Conservation (phyloP, 495 filamentous ascomycete genomes). For the Hypoxylon intermedium region DNA sequence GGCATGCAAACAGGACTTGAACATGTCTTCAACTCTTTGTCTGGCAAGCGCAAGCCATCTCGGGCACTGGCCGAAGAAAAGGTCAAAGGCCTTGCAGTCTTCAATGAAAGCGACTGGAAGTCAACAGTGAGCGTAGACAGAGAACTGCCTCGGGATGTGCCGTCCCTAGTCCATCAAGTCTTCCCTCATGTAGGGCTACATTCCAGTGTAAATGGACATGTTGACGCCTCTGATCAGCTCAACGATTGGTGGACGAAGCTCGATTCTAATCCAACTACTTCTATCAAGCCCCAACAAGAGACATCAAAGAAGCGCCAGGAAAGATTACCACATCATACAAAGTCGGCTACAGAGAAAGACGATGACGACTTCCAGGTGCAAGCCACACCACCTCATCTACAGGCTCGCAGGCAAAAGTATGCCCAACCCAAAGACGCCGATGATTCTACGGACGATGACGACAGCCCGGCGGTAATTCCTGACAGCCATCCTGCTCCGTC, state of each 20-base stretch:
- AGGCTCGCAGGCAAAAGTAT: conserved; percentile 17
- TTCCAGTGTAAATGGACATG: conserved; percentile 28
- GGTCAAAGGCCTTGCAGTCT: conserved; percentile 63
- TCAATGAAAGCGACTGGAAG: conserved; percentile 58
- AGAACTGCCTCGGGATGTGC: conserved; percentile 44
- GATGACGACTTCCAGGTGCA: conserved; percentile 62
- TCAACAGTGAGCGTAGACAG: conserved; percentile 35
- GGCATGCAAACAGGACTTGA: conserved; percentile 70
- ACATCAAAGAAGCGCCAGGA: conserved; percentile 4
- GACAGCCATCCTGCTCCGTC: conserved; percentile 15
- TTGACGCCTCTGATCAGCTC: conserved; percentile 43
- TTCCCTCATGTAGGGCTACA: conserved; percentile 46
- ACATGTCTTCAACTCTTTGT: conserved; percentile 71
- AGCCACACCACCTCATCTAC: conserved; percentile 50
- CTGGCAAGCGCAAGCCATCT: conserved; percentile 56
- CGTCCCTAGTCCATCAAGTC: conserved; percentile 44
- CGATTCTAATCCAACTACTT: conserved; percentile 18
- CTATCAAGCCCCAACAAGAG: conserved; percentile 16
- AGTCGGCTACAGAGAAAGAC: conserved; percentile 36
- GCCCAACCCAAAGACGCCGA: conserved; percentile 32
- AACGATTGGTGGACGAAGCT: conserved; percentile 61
- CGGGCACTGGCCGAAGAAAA: conserved; percentile 56
- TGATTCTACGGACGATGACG: conserved; percentile 48
- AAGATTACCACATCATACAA: neutral
- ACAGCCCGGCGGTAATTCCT: conserved; percentile 23